Base-by-base conservation (phyloP, 139 green algal species). In the Chlamydomonas sphaeroides region DNA sequence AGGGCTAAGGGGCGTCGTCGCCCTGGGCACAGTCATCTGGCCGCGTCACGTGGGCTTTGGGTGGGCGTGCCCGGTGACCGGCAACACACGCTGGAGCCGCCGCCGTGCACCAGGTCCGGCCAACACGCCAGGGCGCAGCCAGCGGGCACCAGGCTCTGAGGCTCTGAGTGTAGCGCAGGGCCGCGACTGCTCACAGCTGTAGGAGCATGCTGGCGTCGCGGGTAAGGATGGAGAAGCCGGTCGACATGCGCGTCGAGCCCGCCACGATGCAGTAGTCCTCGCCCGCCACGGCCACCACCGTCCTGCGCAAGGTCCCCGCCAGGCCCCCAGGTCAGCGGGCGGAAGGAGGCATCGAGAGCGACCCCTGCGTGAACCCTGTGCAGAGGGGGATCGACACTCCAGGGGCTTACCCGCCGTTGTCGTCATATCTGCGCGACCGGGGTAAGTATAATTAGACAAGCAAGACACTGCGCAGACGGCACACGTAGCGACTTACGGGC, bases 181-280 rank as follows among this genome's bases (percentile, higher is more conserved):
- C n/a, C n/a, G n/a, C n/a, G n/a, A n/a, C n/a, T n/a, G 25, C 94
- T 93, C 80, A 98, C 94, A 99, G 83, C 42, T 94, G 86, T 1
- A 95, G 56, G 10, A 99, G 81, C 85, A 97, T 98, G 42, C 87
- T 93, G 65, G 91, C 84, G 23, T 97, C 88, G 0, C 97, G 87
- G 0, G 95, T 99, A 1, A 99, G 84, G 76, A 99, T 99, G 85
- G 80, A 94, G 90, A 95, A 99, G n/a, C 97, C 97, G 0, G 96
- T 98, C 0, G 95, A 98, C 79, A 99, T 91, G 25, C 97, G 92
- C 1, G 94, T 99, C 89, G 92, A 96, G 20, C 87, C 95, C 26
- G 97, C 97, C 1, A 99, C 90, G 28, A 99, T 94, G 89, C 94
- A 98, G 90, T 99, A 99, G 79, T 98, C 94, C 45, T 95, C 87